These are phyloP conservation scores for Diaporthe citrichinensis DNA, from an alignment of 2,329 filamentous ascomycete species.

Conservation along the genomic window DNA sequence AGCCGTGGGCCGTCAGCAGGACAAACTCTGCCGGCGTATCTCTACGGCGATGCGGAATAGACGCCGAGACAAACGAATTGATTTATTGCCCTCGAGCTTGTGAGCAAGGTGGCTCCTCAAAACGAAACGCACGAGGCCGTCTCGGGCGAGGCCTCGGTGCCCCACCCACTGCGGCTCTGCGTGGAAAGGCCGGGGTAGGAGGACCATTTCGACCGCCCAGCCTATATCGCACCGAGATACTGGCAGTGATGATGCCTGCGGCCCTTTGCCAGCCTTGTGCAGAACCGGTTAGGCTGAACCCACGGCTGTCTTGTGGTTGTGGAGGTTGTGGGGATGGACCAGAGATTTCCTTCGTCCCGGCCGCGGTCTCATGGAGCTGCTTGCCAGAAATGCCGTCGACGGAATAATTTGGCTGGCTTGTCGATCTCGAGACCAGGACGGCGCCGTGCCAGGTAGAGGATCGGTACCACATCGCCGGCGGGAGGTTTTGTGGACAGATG, in stretches of 20 bases:
- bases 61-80: slow-evolving; percentile 8
- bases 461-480: slow-evolving; percentile 7
- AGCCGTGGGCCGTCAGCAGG: background rate
- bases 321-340: slow-evolving; percentile 26
- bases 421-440: background rate
- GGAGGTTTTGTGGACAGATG: background rate
- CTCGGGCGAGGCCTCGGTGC: slow-evolving; percentile 7
- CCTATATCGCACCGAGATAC: slow-evolving; percentile 11
- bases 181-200: slow-evolving; percentile 6
- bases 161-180: slow-evolving; percentile 17
- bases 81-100: slow-evolving; percentile 30
- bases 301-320: slow-evolving; percentile 7
- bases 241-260: slow-evolving; percentile 27
- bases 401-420: slow-evolving; percentile 16
- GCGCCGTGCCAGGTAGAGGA: slow-evolving; percentile 15
- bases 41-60: slow-evolving; percentile 2
- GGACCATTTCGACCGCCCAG: background rate
- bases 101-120: slow-evolving; percentile 7
- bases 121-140: slow-evolving; percentile 23
- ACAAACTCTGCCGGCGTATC: slow-evolving; percentile 22
- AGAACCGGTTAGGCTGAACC: slow-evolving; percentile 17
- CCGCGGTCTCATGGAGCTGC: slow-evolving; percentile 2
- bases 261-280: background rate
- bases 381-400: slow-evolving; percentile 1
- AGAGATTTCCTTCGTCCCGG: slow-evolving; percentile 6